phyloP scores from a whole-genome alignment of 2,329 filamentous ascomycete genomes.

The Exophiala lecanii-corni region DNA sequence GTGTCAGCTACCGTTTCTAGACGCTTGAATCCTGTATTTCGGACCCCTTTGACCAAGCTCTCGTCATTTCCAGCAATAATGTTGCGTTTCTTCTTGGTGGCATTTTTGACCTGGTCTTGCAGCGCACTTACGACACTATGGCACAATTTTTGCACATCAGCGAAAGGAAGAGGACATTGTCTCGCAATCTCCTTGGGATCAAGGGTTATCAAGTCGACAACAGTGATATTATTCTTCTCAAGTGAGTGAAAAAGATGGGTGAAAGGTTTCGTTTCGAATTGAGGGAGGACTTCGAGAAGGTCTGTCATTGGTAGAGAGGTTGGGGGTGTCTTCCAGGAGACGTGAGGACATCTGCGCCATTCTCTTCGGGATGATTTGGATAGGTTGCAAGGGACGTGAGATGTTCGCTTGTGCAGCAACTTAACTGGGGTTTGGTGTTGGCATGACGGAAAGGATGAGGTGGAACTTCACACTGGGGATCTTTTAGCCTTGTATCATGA shows the following conservation, averaged over 20 bases:
- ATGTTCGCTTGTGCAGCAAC: no score
- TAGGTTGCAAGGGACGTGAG: no score
- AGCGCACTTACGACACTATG: constrained; percentile 63
- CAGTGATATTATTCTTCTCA: constrained; percentile 72
- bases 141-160: constrained; percentile 72
- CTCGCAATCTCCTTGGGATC: constrained; percentile 79
- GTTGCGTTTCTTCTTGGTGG: constrained; percentile 10
- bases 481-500: no score
- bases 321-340: not conserved
- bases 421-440: no score
- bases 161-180: constrained; percentile 73
- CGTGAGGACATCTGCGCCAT: not conserved
- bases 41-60: constrained; percentile 47
- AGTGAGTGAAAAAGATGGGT: constrained; percentile 72
- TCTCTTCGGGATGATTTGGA: no score
- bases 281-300: constrained; percentile 74
- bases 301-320: constrained; percentile 64
- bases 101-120: constrained; percentile 39
- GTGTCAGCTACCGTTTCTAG: not conserved
- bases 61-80: no score
- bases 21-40: not conserved
- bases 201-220: constrained; percentile 78
- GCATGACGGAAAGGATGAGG: no score
- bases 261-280: constrained; percentile 68
- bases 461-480: no score